Evolutionary conservation across 75 land plant genomes (phyloP).

Genomic region (Selaginella moellendorffii): DNA sequence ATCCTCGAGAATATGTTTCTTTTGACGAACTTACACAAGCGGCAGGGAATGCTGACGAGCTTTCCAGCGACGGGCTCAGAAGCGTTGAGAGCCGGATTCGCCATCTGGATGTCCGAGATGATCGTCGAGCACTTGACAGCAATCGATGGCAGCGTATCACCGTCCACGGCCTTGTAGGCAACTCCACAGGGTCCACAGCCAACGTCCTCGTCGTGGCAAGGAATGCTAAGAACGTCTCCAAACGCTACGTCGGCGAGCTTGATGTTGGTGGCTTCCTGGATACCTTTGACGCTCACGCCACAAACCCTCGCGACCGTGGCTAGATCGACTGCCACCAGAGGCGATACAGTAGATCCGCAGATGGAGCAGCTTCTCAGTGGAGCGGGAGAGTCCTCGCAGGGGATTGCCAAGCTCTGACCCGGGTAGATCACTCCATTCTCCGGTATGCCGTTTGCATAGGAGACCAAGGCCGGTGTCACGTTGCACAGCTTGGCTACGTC

Average conservation of each 20-base stretch:
- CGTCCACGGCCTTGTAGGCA: background rate
- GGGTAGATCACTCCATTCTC: background rate
- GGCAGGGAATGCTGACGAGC: background rate
- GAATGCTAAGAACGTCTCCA: background rate
- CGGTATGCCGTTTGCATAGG: background rate
- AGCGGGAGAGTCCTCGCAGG: background rate
- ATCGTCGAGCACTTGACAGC: background rate
- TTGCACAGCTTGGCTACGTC: background rate
- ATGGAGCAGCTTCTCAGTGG: background rate
- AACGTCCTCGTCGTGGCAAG: too few species aligned
- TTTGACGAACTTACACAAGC: background rate
- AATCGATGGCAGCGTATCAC: background rate
- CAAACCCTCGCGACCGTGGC: background rate
- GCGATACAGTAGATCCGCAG: background rate
- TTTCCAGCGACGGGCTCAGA: background rate
- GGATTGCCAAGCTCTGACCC: background rate
- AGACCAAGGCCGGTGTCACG: background rate
- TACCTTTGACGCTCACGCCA: background rate
- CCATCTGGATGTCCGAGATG: background rate
- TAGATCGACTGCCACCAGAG: background rate
- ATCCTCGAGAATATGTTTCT: too few species aligned
- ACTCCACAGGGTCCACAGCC: background rate
- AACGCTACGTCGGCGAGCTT: background rate
- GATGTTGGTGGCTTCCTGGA: background rate
- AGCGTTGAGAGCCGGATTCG: background rate